Evolutionary conservation across 108 stramenopile species (phyloP), one percentile per base, ranked within the genome.

Genomic region (Aurantiochytrium sp.): DNA sequence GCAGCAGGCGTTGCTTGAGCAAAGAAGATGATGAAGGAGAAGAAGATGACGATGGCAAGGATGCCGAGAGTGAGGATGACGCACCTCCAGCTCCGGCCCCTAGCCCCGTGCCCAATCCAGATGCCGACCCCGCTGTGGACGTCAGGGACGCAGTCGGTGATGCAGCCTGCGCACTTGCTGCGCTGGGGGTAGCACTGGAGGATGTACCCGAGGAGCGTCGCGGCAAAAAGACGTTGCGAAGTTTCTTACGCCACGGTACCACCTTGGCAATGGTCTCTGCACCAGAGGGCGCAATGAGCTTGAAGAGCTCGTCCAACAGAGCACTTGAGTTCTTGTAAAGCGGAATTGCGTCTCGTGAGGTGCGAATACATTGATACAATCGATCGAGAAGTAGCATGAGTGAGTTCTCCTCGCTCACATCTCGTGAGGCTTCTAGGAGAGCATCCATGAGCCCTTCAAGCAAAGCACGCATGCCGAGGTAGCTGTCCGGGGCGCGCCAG

Each of bases 401-500:
- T 6, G 76, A 45, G 12, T 53, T 53, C 49, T 47, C 51, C 14
- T 83, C 76, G 45, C 49, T 83, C 14, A 53, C 51, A 12, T 53
- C 51, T 43, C 51, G 76, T 0, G 51, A 53, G 23, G 51, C 25
- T 21, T 83, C 76, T 12, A 25, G 6, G 18, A 53, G 23, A 6
- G 76, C 76, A 12, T 83, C 49, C 76, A 83, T 47, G 28, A 83
- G 76, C 0, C 76, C 76, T 53, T 83, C 76, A 6, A 83, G 51
- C 19, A 83, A 45, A 6, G 76, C 76, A 8, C 51, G 49, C 49
- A 53, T 8, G n/a, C 23, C 45, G 6, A 47, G 51, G 49, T 53
- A 47, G n/a, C 76, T 53, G 49, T 83, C 76, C 51, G 76, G 76
- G 76, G 76, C 76, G 19, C 76, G 76, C 76, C 76, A 83, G 28